phyloP scores from a whole-genome alignment of 495 filamentous ascomycete genomes.

The Aspergillus taichungensis region DNA sequence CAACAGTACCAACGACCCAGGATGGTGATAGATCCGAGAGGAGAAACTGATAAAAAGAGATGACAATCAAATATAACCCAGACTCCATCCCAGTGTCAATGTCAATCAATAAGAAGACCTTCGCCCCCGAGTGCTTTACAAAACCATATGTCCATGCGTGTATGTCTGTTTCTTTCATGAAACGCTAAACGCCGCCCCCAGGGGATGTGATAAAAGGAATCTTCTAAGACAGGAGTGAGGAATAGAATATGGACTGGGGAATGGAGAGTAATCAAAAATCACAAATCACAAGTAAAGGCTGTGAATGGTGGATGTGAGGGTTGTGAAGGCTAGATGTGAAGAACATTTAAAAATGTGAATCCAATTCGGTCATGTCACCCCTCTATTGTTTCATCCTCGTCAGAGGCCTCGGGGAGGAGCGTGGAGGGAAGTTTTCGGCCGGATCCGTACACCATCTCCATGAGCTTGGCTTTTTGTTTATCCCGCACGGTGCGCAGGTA shows the following conservation, averaged over 20 bases:
- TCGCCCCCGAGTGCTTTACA: too few species aligned
- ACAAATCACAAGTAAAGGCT: too few species aligned
- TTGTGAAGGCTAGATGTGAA: background rate
- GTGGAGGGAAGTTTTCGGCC: constrained; percentile 28
- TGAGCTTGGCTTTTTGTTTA: constrained; percentile 70
- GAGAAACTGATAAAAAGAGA: background rate
- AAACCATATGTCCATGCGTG: too few species aligned
- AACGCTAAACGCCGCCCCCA: too few species aligned
- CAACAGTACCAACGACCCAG: background rate
- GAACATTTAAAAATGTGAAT: background rate
- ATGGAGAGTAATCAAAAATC: too few species aligned
- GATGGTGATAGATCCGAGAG: background rate
- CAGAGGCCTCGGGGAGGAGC: constrained; percentile 17
- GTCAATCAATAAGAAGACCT: too few species aligned
- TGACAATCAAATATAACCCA: background rate
- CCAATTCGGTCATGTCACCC: background rate
- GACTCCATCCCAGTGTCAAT: background rate
- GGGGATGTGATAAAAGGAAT: too few species aligned
- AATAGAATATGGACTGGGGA: too few species aligned
- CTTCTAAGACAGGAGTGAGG: too few species aligned
- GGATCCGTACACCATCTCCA: constrained; percentile 70
- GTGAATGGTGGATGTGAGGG: background rate
- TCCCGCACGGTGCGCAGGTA: constrained; percentile 65
- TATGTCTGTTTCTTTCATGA: too few species aligned
- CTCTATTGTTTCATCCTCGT: constrained; percentile 12